Base-by-base conservation (phyloP, 108 stramenopile species). In the Cyclotella atomus region DNA sequence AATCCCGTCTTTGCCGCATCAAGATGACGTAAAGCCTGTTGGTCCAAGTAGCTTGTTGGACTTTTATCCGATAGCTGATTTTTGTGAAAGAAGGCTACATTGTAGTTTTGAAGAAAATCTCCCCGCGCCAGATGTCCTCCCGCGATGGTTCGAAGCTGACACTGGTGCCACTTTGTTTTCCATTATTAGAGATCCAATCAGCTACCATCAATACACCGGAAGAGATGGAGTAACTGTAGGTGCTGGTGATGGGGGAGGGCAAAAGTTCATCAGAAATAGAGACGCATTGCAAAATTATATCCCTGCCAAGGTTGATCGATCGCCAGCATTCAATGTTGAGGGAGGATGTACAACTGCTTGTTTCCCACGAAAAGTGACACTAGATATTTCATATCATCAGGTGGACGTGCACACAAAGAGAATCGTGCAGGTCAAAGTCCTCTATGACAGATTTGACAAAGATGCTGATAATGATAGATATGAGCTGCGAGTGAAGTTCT, bases 121-220 rank as follows among this genome's bases (percentile, higher is more conserved):
- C 44, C 19, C 67, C 2, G 50, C 63, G 32, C 41, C 65, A 35
- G 91, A 89, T 54, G 80, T 84, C 16, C 73, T 65, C 16, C 88
- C 91, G 27, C 71, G 92, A 49, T 95, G 95, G 95, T 94, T 95
- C 56, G 91, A 94, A 66, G 88, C 83, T 17, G 72, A 63, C 16
- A 57, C 77, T 25, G 95, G 85, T 30, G 68, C 76, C 19, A 55
- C 49, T 12, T 65, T 95, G 41, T 91, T 94, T 65, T 65, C 89
- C 21, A 59, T 95, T 20, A 74, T 95, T 44, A 64, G 90, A 33
- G 77, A 83, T 65, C 91, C 95, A 0, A 85, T 94, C 23, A 71
- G 78, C 38, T 92, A 85, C 67, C 70, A 49, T 74, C 70, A 91
- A 56, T 93, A 89, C 65, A 88, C 87, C 12, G 91, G 91, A 21